Conservation (phyloP, 441 rosid genomes). For the Aquilaria agallochum region DNA sequence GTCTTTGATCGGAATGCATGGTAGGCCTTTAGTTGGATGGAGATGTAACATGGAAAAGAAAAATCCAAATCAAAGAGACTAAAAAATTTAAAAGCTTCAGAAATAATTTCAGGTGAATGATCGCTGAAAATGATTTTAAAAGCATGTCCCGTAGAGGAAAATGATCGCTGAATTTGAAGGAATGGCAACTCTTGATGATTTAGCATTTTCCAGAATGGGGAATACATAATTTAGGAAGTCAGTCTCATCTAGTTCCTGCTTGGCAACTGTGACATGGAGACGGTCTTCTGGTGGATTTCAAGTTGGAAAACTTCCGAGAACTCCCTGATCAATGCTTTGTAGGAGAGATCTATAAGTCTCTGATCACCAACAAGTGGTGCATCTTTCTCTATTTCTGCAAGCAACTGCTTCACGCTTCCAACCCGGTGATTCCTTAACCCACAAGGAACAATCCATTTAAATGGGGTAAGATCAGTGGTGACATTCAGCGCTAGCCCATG, state of each 20-base stretch:
- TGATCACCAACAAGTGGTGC: conserved; percentile 17
- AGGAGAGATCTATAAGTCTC: conserved; percentile 41
- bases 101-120: no score
- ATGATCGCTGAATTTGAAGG: neutral
- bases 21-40: no score
- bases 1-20: no score
- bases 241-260: no score
- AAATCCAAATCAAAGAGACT: no score
- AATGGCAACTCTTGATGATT: no score
- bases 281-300: conserved; percentile 30
- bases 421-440: conserved; percentile 66
- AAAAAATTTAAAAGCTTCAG: no score
- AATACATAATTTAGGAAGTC: no score
- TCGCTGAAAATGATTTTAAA: no score
- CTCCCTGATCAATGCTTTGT: conserved; percentile 52
- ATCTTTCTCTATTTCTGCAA: conserved; percentile 18
- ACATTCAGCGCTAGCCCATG: conserved; percentile 88
- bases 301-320: conserved; percentile 72
- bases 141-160: no score
- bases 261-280: conserved; percentile 11
- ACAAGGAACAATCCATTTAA: conserved; percentile 74
- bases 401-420: conserved; percentile 59
- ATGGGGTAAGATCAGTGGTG: conserved; percentile 71
- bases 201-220: no score
- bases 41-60: no score